Evolutionary conservation across 768 basidiomycete genomes (phyloP).

Genomic region (Mycena rosella): DNA sequence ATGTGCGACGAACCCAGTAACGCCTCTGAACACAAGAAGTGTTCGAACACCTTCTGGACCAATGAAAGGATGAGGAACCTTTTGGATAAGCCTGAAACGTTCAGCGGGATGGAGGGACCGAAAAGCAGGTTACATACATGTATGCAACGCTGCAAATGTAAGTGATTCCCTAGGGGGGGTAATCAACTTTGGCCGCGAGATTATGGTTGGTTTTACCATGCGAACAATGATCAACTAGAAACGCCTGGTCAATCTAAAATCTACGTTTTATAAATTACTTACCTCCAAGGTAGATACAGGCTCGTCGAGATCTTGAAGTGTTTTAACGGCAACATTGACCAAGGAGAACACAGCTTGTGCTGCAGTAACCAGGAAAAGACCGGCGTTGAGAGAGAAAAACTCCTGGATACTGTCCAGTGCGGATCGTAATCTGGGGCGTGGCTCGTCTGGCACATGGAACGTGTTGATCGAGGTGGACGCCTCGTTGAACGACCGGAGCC

Average conservation of each 20-base stretch:
- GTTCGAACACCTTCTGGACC: constrained; percentile 68
- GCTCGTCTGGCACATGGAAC: background rate
- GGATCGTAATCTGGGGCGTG: constrained; percentile 5
- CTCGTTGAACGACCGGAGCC: background rate
- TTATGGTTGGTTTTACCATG: constrained; percentile 57
- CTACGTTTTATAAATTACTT: constrained; percentile 24
- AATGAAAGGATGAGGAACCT: constrained; percentile 62
- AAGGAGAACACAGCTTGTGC: constrained; percentile 71
- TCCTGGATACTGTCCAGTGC: constrained; percentile 14
- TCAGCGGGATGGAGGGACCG: background rate
- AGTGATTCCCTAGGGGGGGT: constrained; percentile 59
- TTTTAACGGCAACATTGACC: constrained; percentile 76
- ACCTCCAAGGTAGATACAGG: constrained; percentile 73
- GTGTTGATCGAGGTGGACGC: constrained; percentile 4
- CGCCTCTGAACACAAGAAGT: constrained; percentile 60
- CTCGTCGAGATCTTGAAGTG: constrained; percentile 66
- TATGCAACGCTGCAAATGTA: constrained; percentile 63
- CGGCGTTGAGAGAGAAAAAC: constrained; percentile 56
- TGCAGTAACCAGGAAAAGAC: constrained; percentile 68
- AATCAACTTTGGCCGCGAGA: background rate
- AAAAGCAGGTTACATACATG: constrained; percentile 51
- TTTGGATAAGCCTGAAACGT: constrained; percentile 48
- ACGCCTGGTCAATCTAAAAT: background rate
- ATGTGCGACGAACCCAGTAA: constrained; percentile 56
- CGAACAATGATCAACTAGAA: constrained; percentile 65